Percentiles rank a stretch among this genome's conserved stretches.
These are phyloP conservation scores for Rhypophila decipiens DNA, from an alignment of 495 filamentous ascomycete genomes.

Conservation along the genomic window DNA sequence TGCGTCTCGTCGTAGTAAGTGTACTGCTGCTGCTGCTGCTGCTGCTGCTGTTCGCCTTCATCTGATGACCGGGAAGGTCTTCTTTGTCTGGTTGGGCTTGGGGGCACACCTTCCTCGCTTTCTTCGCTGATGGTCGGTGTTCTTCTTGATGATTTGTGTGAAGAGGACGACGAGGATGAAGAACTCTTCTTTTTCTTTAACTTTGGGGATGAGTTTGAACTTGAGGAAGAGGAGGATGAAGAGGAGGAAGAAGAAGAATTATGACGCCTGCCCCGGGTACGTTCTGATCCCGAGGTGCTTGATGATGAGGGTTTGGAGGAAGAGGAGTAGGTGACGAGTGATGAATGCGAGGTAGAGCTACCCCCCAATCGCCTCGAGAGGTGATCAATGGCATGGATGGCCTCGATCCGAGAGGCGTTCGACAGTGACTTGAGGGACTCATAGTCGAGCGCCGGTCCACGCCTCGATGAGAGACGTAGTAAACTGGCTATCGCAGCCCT, in stretches of 20 bases:
- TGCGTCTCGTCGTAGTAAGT: too few species aligned
- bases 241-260: constrained; percentile 11
- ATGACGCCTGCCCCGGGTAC: too few species aligned
- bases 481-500: constrained; percentile 19
- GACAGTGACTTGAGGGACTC: constrained; percentile 29
- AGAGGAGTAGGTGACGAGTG: constrained; percentile 1
- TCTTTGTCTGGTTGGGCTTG: too few species aligned
- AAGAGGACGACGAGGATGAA: neutral
- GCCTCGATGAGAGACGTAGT: constrained; percentile 15
- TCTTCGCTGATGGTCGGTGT: neutral
- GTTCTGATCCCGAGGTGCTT: too few species aligned
- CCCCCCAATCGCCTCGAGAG: constrained; percentile 25
- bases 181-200: neutral
- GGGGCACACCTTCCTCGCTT: neutral
- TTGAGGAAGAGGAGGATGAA: constrained; percentile 4
- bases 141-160: neutral
- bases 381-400: constrained; percentile 27
- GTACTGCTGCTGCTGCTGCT: neutral
- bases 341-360: constrained; percentile 12
- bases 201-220: neutral
- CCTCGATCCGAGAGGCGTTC: constrained; percentile 25
- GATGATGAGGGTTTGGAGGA: constrained; percentile 9
- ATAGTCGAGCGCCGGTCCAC: constrained; percentile 24
- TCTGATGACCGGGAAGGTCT: neutral
- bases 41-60: neutral